These are phyloP conservation scores for Pelargonium citronellum DNA, from an alignment of 441 rosid species.

Conservation along the genomic window DNA sequence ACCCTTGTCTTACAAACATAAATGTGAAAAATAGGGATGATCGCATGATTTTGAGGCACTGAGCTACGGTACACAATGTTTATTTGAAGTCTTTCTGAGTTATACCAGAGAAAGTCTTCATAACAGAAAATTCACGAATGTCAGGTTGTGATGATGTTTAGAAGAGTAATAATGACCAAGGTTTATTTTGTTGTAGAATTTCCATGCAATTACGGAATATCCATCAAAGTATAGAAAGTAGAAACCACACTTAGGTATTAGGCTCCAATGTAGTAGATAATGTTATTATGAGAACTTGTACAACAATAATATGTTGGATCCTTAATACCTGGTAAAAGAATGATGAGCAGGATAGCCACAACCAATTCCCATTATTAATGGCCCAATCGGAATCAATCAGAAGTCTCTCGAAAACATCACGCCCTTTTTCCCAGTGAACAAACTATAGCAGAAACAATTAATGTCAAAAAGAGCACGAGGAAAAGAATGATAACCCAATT, in stretches of 20 bases:
- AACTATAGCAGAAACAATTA: constrained; percentile 52
- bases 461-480: constrained; percentile 14
- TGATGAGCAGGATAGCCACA: constrained; percentile 93
- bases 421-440: constrained; percentile 95
- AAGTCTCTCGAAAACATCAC: constrained; percentile 88
- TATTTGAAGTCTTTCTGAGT: no score
- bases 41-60: no score
- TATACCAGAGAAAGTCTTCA: neutral
- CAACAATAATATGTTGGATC: neutral
- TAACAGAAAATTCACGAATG: neutral
- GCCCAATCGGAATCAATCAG: constrained; percentile 96
- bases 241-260: neutral
- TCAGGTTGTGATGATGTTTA: neutral
- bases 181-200: neutral
- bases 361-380: constrained; percentile 86
- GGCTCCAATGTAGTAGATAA: neutral
- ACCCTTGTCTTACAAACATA: no score
- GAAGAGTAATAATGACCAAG: neutral
- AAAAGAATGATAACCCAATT: constrained; percentile 7
- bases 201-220: neutral
- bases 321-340: constrained; percentile 84
- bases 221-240: neutral
- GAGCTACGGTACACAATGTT: no score
- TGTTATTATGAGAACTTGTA: neutral
- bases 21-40: no score